Conservation (phyloP, 306 rosid species). For the Vigna unguiculata region DNA sequence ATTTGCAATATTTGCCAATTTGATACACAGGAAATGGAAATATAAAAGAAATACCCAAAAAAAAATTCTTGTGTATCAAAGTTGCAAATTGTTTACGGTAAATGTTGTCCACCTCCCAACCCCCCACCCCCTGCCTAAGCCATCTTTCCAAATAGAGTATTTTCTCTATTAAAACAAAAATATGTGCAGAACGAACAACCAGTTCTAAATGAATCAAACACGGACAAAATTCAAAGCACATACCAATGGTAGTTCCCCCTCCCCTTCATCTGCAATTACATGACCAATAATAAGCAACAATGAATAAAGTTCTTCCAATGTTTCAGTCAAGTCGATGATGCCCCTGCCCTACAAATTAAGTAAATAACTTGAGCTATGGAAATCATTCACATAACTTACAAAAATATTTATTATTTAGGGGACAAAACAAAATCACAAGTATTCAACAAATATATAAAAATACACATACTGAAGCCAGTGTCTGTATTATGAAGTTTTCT, state of each 20-base stretch:
- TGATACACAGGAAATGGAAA: conserved; percentile 20
- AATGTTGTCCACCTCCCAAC: not conserved
- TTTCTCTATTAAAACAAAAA: not conserved
- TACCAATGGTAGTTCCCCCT: conserved; percentile 95
- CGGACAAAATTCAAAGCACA: conserved; percentile 44
- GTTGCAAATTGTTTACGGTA: not conserved
- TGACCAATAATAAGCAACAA: conserved; percentile 87
- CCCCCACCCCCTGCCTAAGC: too few relatives aligned
- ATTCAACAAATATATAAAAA: conserved; percentile 7
- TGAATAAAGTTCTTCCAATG: conserved; percentile 92
- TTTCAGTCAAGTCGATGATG: conserved; percentile 76
- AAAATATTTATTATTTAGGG: conserved; percentile 10
- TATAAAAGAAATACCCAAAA: not conserved
- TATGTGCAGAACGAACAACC: conserved; percentile 19
- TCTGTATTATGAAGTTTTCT: conserved; percentile 8
- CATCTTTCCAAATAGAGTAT: not conserved
- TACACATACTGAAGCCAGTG: not conserved
- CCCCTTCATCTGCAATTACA: conserved; percentile 94
- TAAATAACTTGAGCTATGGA: conserved; percentile 47
- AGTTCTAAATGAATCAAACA: conserved; percentile 28
- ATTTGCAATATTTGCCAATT: not conserved
- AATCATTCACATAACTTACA: conserved; percentile 18
- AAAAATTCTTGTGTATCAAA: not conserved
- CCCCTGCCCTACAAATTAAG: conserved; percentile 81
- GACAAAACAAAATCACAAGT: conserved; percentile 14